phyloP scores from a whole-genome alignment of 805 yeast species.

The Schwanniomyces polymorphus region DNA sequence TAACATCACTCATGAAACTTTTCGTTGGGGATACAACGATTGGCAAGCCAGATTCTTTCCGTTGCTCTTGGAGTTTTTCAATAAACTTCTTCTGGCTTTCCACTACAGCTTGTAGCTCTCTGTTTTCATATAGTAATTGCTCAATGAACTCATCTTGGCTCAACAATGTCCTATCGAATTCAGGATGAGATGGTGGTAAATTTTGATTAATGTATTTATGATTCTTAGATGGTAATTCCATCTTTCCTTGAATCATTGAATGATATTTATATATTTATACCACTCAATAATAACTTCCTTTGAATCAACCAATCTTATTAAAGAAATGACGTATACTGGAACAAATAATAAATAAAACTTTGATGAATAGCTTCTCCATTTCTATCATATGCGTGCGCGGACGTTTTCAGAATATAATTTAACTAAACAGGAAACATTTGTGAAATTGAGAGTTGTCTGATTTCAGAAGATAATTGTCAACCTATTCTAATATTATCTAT shows the following conservation, averaged over 20 bases:
- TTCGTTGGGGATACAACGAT: background rate
- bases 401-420: background rate
- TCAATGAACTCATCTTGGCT: conserved; percentile 33
- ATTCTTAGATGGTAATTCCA: background rate
- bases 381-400: conserved; percentile 1
- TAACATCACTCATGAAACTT: background rate
- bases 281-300: background rate
- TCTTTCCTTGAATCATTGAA: background rate
- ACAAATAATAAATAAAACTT: background rate
- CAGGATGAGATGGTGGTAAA: conserved; percentile 34
- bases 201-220: background rate
- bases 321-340: background rate
- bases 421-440: background rate
- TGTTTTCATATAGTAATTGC: conserved; percentile 33
- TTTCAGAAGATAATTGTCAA: too few relatives aligned
- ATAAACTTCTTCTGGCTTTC: conserved; percentile 9
- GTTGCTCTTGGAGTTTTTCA: conserved; percentile 8
- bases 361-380: background rate
- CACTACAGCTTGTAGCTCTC: conserved; percentile 21
- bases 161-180: conserved; percentile 30
- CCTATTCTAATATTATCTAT: background rate
- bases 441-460: background rate
- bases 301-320: background rate
- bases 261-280: background rate
- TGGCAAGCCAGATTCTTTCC: conserved; percentile 3